Conservation (phyloP, 2,329 filamentous ascomycete species). For the Exserohilum rostratum region DNA sequence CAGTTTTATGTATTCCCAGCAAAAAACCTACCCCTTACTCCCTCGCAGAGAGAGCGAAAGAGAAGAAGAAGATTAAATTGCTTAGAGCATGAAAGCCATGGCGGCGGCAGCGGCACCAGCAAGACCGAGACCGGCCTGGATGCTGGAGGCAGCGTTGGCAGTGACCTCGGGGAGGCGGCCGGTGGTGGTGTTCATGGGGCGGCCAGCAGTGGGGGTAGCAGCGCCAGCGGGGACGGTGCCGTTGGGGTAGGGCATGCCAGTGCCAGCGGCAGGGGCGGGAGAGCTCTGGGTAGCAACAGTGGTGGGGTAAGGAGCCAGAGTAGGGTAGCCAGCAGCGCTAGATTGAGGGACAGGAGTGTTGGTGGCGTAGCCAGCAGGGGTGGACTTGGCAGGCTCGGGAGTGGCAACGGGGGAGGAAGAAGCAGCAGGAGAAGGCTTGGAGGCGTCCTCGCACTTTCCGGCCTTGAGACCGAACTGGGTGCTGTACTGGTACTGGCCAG, state of each 20-base stretch:
- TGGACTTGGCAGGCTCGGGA: background rate
- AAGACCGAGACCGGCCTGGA: slow-evolving; percentile 47
- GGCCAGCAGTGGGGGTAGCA: slow-evolving; percentile 42
- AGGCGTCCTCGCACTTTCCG: slow-evolving; percentile 31
- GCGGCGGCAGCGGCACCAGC: slow-evolving; percentile 50
- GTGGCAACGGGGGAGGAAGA: slow-evolving; percentile 1
- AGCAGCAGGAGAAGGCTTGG: slow-evolving; percentile 26
- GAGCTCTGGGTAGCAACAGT: slow-evolving; percentile 12
- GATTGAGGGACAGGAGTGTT: slow-evolving; percentile 19
- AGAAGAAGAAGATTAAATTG: slow-evolving; percentile 2
- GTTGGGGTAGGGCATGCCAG: slow-evolving; percentile 21
- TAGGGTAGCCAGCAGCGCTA: slow-evolving; percentile 6
- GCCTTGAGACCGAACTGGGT: slow-evolving; percentile 67
- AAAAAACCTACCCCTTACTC: background rate
- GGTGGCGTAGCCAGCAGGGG: slow-evolving; percentile 7
- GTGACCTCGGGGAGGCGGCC: slow-evolving; percentile 35
- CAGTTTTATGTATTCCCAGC: background rate
- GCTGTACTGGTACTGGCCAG: slow-evolving; percentile 64
- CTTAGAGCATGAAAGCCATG: slow-evolving; percentile 48
- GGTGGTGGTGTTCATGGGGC: slow-evolving; percentile 39
- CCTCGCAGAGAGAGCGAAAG: background rate
- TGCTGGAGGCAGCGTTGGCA: slow-evolving; percentile 38
- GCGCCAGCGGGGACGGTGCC: slow-evolving; percentile 42
- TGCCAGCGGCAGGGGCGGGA: slow-evolving; percentile 29
- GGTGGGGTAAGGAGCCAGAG: slow-evolving; percentile 19